A percentile compares a stretch with the other conserved stretches of the same genome.
Conservation (phyloP, 2,329 filamentous ascomycete species). For the Ophiosphaerella korrae region DNA sequence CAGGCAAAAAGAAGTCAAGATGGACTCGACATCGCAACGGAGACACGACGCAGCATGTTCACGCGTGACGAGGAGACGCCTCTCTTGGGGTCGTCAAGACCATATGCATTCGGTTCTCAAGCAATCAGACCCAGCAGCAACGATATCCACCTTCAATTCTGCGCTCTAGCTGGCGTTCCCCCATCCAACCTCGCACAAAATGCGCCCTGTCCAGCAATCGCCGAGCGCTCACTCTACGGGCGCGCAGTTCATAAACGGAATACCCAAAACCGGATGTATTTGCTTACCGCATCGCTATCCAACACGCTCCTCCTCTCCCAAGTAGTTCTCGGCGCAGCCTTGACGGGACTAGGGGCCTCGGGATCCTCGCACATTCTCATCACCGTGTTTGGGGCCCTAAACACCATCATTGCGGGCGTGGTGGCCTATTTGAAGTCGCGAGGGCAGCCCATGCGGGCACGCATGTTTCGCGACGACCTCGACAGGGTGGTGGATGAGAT, state of each 20-base stretch:
- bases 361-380: conserved; percentile 44
- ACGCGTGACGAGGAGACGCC: conserved; percentile 5
- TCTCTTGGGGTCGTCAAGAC: conserved; percentile 3
- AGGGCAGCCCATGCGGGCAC: conserved; percentile 48
- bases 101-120: neutral
- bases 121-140: neutral
- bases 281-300: conserved; percentile 44
- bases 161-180: conserved; percentile 43
- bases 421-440: conserved; percentile 49
- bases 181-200: conserved; percentile 35
- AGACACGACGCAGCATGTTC: conserved; percentile 1
- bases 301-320: conserved; percentile 48
- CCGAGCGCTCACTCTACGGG: conserved; percentile 43
- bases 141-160: conserved; percentile 45
- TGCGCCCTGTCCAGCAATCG: conserved; percentile 17
- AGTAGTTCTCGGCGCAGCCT: conserved; percentile 47
- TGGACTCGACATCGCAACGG: neutral
- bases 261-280: conserved; percentile 41
- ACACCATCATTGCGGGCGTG: conserved; percentile 50
- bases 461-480: conserved; percentile 50
- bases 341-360: conserved; percentile 48
- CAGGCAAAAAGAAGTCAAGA: too few relatives aligned
- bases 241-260: conserved; percentile 40
- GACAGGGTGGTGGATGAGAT: conserved; percentile 50
- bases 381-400: conserved; percentile 48